These are phyloP conservation scores for Fonsecaea pedrosoi DNA, from an alignment of 2,329 filamentous ascomycete genomes.

Conservation along the genomic window DNA sequence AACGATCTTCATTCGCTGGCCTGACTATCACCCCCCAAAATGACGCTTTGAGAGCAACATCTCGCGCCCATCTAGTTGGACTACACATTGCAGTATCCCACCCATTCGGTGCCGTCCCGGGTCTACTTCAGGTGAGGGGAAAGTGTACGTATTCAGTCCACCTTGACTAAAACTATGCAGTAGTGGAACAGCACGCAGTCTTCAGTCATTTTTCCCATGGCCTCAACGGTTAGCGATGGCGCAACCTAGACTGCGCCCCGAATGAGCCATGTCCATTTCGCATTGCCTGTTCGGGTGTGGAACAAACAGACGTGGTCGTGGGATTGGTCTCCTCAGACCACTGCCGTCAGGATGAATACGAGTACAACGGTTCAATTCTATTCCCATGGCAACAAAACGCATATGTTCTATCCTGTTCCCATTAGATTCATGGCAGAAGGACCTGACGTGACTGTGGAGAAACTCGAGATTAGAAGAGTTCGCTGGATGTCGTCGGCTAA, in stretches of 20 bases:
- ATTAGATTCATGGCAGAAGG: neutral
- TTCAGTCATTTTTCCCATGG: neutral
- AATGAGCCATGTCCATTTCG: neutral
- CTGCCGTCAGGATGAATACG: neutral
- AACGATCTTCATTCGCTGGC: neutral
- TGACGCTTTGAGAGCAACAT: neutral
- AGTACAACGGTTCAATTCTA: neutral
- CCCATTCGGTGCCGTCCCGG: neutral
- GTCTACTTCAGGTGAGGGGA: slow-evolving; percentile 14
- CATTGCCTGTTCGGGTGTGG: neutral
- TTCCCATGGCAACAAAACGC: neutral
- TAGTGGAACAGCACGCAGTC: neutral
- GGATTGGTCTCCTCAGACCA: neutral
- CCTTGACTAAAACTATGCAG: slow-evolving; percentile 22
- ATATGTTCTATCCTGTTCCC: neutral
- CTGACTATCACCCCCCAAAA: neutral
- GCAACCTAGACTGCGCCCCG: neutral
- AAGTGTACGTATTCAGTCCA: slow-evolving; percentile 1
- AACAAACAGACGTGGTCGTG: neutral
- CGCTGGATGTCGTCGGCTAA: slow-evolving; percentile 4
- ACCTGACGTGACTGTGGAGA: neutral
- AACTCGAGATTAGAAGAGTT: neutral
- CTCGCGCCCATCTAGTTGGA: neutral
- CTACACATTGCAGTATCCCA: slow-evolving; percentile 15
- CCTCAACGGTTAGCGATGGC: slow-evolving; percentile 5